phyloP scores from a whole-genome alignment of 495 filamentous ascomycete species.

The Podospora didyma region DNA sequence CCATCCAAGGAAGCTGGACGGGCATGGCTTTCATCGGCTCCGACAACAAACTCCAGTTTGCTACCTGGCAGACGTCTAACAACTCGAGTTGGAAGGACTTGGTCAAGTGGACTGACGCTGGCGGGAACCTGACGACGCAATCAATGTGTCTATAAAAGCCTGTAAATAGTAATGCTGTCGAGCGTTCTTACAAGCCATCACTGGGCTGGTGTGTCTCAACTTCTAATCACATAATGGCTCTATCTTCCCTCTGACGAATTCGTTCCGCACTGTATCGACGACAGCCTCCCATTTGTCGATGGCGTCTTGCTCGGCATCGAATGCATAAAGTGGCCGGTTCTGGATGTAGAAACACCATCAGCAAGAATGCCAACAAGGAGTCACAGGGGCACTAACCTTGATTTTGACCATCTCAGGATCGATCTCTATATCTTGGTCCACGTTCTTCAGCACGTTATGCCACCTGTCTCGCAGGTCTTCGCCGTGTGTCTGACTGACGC shows the following conservation, averaged over 20 bases:
- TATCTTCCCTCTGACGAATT: conserved; percentile 37
- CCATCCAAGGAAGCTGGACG: no score
- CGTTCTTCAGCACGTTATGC: conserved; percentile 46
- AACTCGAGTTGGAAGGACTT: no score
- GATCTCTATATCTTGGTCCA: conserved; percentile 44
- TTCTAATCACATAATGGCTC: conserved; percentile 27
- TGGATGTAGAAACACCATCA: conserved; percentile 3
- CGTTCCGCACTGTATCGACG: conserved; percentile 31
- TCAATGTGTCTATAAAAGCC: no score
- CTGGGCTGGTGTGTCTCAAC: no score
- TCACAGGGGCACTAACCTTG: conserved; percentile 6
- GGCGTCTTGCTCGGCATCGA: conserved; percentile 48
- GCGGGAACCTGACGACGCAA: no score
- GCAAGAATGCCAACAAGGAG: not conserved
- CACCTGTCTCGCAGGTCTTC: conserved; percentile 51
- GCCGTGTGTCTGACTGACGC: conserved; percentile 47
- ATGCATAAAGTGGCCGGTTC: conserved; percentile 48
- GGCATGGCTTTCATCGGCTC: no score
- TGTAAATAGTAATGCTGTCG: not conserved
- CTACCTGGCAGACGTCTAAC: no score
- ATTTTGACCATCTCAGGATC: conserved; percentile 52
- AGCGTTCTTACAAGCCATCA: no score
- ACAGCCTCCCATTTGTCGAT: conserved; percentile 39
- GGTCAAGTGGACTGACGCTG: no score
- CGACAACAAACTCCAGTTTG: no score